These are phyloP conservation scores for Penicillium sp. DNA, from an alignment of 2,329 filamentous ascomycete genomes.

Conservation along the genomic window DNA sequence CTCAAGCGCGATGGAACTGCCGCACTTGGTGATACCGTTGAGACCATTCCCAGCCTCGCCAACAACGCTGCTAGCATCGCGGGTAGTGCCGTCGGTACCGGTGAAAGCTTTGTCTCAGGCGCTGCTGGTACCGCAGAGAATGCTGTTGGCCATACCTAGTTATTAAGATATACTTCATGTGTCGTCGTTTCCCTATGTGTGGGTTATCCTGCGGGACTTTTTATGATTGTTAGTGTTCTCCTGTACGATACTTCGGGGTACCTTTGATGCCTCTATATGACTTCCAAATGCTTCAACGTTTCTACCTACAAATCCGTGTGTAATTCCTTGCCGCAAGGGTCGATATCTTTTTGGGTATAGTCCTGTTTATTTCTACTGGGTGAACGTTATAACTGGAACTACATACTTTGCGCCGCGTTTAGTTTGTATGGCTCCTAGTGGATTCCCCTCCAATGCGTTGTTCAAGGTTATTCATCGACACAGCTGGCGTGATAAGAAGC, in stretches of 20 bases:
- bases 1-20: constrained; percentile 2
- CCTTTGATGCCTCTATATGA: constrained; percentile 3
- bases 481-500: not conserved
- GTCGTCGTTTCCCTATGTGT: not conserved
- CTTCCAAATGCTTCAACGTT: not conserved
- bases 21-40: not conserved
- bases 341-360: not conserved
- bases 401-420: not conserved
- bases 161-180: not conserved
- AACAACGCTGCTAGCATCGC: constrained; percentile 6
- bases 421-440: not conserved
- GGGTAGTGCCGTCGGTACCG: constrained; percentile 15
- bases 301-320: not conserved
- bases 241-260: constrained; percentile 14
- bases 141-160: constrained; percentile 1
- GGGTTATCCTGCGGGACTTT: not conserved
- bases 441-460: not conserved
- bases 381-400: too few species aligned
- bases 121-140: constrained; percentile 12
- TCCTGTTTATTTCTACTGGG: not conserved
- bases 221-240: not conserved
- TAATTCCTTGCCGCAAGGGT: not conserved
- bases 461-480: not conserved
- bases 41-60: not conserved
- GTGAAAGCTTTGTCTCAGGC: constrained; percentile 8